Evolutionary conservation across 805 yeast species (phyloP).

Genomic region (Wickerhamomyces alni): DNA sequence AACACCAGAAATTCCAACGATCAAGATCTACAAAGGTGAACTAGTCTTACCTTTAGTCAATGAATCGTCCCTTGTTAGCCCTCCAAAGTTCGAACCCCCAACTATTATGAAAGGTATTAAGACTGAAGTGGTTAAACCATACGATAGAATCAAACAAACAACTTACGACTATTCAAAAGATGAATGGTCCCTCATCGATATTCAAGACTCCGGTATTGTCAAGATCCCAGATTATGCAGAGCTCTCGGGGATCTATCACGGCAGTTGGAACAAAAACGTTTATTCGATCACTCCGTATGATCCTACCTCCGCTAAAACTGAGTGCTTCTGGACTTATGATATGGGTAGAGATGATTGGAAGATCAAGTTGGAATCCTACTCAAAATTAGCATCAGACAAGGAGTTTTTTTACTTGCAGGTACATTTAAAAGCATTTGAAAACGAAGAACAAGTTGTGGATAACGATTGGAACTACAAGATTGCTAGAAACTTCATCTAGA

Average conservation of each 20-base stretch:
- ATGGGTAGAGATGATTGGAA: constrained; percentile 36
- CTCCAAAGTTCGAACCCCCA: constrained; percentile 28
- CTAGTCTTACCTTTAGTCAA: constrained; percentile 26
- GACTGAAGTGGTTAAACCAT: constrained; percentile 15
- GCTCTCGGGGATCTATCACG: constrained; percentile 33
- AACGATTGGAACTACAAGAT: too few species aligned
- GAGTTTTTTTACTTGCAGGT: constrained; percentile 29
- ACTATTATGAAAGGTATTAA: constrained; percentile 24
- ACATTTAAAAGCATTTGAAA: constrained; percentile 30
- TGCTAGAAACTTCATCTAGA: too few species aligned
- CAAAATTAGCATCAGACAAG: constrained; percentile 27
- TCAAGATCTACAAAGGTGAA: constrained; percentile 28
- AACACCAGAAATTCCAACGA: constrained; percentile 32
- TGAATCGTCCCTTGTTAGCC: constrained; percentile 4
- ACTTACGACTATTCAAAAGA: constrained; percentile 15
- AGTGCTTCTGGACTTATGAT: constrained; percentile 34
- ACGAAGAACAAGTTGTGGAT: constrained; percentile 9
- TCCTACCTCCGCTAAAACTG: constrained; percentile 34
- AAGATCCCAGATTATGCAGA: constrained; percentile 27
- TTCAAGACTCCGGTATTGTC: constrained; percentile 30
- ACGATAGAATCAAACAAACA: constrained; percentile 19
- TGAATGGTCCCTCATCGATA: constrained; percentile 19
- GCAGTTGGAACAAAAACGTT: constrained; percentile 32
- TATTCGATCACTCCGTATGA: constrained; percentile 32
- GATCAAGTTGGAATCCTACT: constrained; percentile 27